Evolutionary conservation across 2,329 filamentous ascomycete species (phyloP), one percentile per base, ranked within the genome.

Genomic region (Fonsecaea pugnacius): DNA sequence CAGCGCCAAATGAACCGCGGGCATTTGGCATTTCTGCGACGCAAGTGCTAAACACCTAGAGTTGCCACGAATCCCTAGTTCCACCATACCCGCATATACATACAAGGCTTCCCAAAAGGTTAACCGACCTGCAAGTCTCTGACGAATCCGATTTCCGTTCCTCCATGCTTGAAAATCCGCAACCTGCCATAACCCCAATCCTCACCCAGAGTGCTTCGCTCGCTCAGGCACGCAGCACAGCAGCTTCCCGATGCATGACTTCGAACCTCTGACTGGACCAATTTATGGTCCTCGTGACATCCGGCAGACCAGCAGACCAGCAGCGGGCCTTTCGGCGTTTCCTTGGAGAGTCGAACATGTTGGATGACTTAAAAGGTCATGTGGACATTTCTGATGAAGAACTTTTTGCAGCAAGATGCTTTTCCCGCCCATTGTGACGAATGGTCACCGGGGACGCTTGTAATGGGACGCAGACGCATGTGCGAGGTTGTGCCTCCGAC

Each of bases 381-480:
- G 57, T 30, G 32, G 57, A 32, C 30, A 38, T 24, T 38, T 36
- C n/a, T 32, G 32, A 50, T 46, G 30, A 59, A 14, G 16, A 21
- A 59, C 21, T 36, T n/a, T 51, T 46, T 36, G 10, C 55, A 48
- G 43, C 18, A 32, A 21, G 32, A 33, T 16, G 18, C 43, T 58
- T 4, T 21, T 58, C 55, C 55, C 40, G 55, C 24, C 30, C 40
- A 43, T 32, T 30, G 55, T 48, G 27, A 38, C 50, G 14, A 33
- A 36, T 21, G 36, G 62, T 62, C 62, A 69, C 54, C 65, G 64
- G 48, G 58, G 50, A 32, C 57, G 61, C 53, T 67, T 52, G 51
- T 56, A 61, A 54, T 64, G 67, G 16, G 65, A 57, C n/a, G 58
- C 53, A 36, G 65, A 64, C 30, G 58, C 21, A 32, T 67, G 57